These are phyloP conservation scores for Hysterangium stoloniferum DNA, from an alignment of 768 basidiomycete species.

Conservation along the genomic window DNA sequence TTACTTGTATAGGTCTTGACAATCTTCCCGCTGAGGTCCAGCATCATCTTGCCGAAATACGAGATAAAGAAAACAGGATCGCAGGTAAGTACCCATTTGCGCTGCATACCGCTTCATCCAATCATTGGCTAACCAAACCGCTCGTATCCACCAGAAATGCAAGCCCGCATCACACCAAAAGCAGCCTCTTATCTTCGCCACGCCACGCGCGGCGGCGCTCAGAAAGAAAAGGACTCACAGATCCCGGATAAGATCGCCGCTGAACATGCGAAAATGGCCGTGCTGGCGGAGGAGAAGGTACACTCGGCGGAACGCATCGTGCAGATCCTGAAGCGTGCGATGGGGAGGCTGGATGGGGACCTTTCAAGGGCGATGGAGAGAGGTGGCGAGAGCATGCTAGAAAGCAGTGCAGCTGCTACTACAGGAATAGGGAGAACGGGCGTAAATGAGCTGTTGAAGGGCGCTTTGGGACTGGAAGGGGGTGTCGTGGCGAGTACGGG, in stretches of 20 bases:
- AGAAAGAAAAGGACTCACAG: slow-evolving; percentile 25
- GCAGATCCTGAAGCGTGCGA: slow-evolving; percentile 40
- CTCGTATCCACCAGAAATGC: slow-evolving; percentile 26
- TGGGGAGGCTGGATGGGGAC: slow-evolving; percentile 39
- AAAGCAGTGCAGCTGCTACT: slow-evolving; percentile 15
- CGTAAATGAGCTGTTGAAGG: slow-evolving; percentile 3
- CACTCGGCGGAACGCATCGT: slow-evolving; percentile 32
- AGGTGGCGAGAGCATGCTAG: not conserved
- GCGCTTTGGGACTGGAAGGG: not conserved
- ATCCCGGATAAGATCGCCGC: slow-evolving; percentile 29
- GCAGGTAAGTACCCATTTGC: slow-evolving; percentile 26
- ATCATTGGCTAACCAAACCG: not conserved
- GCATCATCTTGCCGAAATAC: slow-evolving; percentile 41
- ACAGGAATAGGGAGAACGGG: slow-evolving; percentile 7
- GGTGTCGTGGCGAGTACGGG: not conserved
- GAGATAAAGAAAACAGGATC: slow-evolving; percentile 34
- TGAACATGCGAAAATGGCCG: slow-evolving; percentile 27
- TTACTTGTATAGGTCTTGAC: slow-evolving; percentile 47
- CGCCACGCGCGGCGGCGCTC: slow-evolving; percentile 23
- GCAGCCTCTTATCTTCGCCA: slow-evolving; percentile 37
- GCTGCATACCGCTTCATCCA: no score
- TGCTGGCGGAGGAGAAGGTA: slow-evolving; percentile 37
- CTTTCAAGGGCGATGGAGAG: slow-evolving; percentile 24
- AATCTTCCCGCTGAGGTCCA: slow-evolving; percentile 43
- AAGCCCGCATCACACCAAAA: slow-evolving; percentile 38